phyloP scores from a whole-genome alignment of 352 stramenopile genomes.

The Pythium pyrilobum region DNA sequence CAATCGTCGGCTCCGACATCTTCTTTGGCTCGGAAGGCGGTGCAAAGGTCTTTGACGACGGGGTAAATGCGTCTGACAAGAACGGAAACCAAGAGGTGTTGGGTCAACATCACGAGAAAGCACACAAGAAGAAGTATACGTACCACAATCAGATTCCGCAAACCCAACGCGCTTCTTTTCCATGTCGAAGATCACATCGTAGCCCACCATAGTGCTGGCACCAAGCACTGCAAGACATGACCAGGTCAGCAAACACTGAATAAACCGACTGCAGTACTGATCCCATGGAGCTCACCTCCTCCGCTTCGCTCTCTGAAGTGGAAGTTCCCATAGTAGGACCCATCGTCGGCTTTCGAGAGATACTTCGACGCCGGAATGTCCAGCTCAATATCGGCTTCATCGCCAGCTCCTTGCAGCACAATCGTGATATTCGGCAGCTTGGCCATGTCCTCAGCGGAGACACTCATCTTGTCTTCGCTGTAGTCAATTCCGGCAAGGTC shows the following conservation, averaged over 20 bases:
- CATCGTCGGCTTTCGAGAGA: constrained; percentile 42
- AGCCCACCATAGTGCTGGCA: constrained; percentile 72
- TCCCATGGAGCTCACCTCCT: constrained; percentile 57
- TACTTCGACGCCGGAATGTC: constrained; percentile 64
- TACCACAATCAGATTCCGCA: constrained; percentile 65
- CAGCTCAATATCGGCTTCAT: constrained; percentile 52
- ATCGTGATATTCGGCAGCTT: constrained; percentile 63
- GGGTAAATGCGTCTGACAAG: neutral
- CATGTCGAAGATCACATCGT: constrained; percentile 82
- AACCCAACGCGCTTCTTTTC: constrained; percentile 77
- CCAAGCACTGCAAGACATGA: constrained; percentile 47
- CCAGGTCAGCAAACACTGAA: neutral
- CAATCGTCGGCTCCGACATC: constrained; percentile 14
- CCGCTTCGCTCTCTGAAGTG: constrained; percentile 78
- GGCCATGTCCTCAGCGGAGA: constrained; percentile 33
- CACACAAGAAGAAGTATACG: neutral
- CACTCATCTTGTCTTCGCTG: constrained; percentile 47
- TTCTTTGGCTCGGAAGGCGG: constrained; percentile 14
- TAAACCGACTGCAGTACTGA: neutral
- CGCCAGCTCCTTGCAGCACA: constrained; percentile 43
- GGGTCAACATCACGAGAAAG: neutral
- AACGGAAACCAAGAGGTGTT: neutral
- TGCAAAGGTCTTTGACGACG: constrained; percentile 10
- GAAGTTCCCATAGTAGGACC: constrained; percentile 60
- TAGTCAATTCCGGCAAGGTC: constrained; percentile 44